Evolutionary conservation across 2,329 filamentous ascomycete genomes (phyloP).

Genomic region (Neopestalotiopsis rosae): DNA sequence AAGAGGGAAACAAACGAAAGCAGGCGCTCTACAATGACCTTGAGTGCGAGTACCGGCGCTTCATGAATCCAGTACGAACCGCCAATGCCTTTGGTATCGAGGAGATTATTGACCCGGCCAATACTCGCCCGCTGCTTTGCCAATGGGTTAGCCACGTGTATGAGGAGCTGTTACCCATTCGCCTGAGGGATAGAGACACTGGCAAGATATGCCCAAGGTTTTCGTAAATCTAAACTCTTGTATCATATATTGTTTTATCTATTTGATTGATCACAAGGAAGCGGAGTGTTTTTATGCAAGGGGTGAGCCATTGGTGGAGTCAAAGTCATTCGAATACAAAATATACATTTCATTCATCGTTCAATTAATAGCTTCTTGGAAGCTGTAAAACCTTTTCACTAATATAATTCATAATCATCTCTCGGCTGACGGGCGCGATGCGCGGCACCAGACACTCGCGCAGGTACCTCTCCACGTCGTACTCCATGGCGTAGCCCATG

Average conservation of each 20-base stretch:
- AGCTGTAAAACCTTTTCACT: constrained; percentile 70
- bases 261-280: no score
- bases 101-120: constrained; percentile 68
- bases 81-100: constrained; percentile 69
- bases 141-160: constrained; percentile 62
- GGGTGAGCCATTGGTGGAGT: no score
- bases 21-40: constrained; percentile 56
- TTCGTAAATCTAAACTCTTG: not conserved
- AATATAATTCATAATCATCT: constrained; percentile 80
- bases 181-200: constrained; percentile 13
- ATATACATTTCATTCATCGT: not conserved
- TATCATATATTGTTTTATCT: not conserved
- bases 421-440: constrained; percentile 68
- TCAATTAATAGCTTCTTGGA: constrained; percentile 60
- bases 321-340: not conserved
- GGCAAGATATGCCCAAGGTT: constrained; percentile 16
- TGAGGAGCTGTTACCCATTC: constrained; percentile 11
- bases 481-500: constrained; percentile 70
- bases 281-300: no score
- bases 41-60: constrained; percentile 62
- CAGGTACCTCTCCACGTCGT: constrained; percentile 69
- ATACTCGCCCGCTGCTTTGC: constrained; percentile 59
- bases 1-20: constrained; percentile 42
- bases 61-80: constrained; percentile 70
- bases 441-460: constrained; percentile 69